Base-by-base conservation (phyloP, 140 eudicot species). In the Flaveria floridana region DNA sequence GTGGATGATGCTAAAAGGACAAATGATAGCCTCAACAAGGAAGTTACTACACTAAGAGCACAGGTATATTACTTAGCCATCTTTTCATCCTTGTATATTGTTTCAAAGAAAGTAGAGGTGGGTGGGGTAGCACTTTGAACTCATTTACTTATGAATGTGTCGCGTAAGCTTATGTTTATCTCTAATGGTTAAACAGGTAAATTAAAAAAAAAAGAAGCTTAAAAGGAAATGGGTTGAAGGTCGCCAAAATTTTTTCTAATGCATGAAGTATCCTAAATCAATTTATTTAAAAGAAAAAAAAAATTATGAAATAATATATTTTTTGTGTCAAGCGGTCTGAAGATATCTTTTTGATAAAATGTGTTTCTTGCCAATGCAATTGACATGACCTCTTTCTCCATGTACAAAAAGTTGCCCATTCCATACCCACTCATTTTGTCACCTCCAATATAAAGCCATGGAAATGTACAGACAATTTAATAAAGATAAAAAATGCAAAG, bases 11-110 rank as follows among this genome's bases (percentile, higher is more conserved):
- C 89, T 77, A 84, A 78, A 86, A 79, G 70, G 56, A 68, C 47
- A 56, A 85, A 86, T 86, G 91, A 82, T 73, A 80, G 75, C 50
- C 85, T 85, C 78, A 82, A 80, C 74, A 81, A 80, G 72, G 99
- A 93, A 84, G 82, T 88, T 66, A 77, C 80, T 64, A 68, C 69
- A 74, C 85, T 93, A 52, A 85, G 78, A 82, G 80, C 93, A 71
- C 99, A 90, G 97, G 99, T 93, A 80, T 23, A 23, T 63, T 41
- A 58, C 63, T 34, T 69, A 30, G 63, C 51, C 47, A 58, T 15
- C 52, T 18, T 53, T 55, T 50, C 61, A 20, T 46, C 39, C 68
- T 28, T 56, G 52, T 58, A 37, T 76, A 62, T 56, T 15, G 25
- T 15, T 15, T 55, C 65, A 64, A 25, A 34, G 65, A 64, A 28